phyloP scores from a whole-genome alignment of 768 basidiomycete species.

The Psilocybe tampanensis region DNA sequence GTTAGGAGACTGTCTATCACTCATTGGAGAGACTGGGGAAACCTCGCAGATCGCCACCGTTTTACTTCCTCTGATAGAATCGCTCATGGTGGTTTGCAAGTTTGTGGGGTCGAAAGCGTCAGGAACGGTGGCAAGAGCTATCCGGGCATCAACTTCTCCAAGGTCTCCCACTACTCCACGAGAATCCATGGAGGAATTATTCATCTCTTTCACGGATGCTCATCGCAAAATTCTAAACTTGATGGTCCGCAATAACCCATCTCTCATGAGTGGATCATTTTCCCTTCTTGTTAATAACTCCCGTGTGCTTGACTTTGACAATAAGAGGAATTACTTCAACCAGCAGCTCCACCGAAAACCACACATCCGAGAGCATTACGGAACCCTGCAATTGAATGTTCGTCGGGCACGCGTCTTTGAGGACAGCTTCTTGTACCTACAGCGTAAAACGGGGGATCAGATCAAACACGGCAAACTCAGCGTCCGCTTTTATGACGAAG shows the following conservation, averaged over 20 bases:
- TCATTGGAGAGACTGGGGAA: conserved; percentile 79
- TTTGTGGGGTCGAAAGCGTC: conserved; percentile 75
- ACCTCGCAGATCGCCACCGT: conserved; percentile 91
- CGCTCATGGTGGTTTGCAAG: conserved; percentile 98
- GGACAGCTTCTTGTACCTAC: conserved; percentile 93
- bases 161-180: conserved; percentile 65
- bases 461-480: conserved; percentile 98
- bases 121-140: conserved; percentile 46
- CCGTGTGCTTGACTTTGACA: conserved; percentile 97
- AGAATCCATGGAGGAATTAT: conserved; percentile 88
- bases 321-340: conserved; percentile 96
- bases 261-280: conserved; percentile 97
- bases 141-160: conserved; percentile 72
- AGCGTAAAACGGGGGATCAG: conserved; percentile 89
- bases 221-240: conserved; percentile 94
- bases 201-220: conserved; percentile 89
- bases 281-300: conserved; percentile 95
- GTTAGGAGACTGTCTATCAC: conserved; percentile 85
- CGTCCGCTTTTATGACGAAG: conserved; percentile 94
- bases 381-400: conserved; percentile 86
- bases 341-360: conserved; percentile 90
- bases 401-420: conserved; percentile 93
- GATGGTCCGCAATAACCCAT: conserved; percentile 98
- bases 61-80: conserved; percentile 91
- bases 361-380: conserved; percentile 76